Conservation (phyloP, 2,329 filamentous ascomycete genomes). For the Rutstroemia sp. region DNA sequence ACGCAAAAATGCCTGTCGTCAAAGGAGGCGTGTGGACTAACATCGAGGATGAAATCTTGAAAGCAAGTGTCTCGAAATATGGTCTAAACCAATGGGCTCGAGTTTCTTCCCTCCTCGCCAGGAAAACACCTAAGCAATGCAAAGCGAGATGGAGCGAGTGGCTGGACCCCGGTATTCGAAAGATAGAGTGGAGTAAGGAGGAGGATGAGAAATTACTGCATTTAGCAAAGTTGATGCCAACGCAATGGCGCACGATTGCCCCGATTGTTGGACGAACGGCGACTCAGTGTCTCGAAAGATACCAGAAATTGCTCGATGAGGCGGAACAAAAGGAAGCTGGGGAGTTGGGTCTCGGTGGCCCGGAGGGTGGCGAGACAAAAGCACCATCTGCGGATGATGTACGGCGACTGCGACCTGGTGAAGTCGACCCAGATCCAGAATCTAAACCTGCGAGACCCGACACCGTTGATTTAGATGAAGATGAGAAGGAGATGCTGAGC, state of each 20-base stretch:
- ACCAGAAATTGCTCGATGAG: conserved; percentile 93
- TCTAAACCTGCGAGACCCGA: conserved; percentile 92
- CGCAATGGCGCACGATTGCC: conserved; percentile 97
- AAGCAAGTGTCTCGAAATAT: conserved; percentile 82
- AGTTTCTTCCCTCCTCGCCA: conserved; percentile 90
- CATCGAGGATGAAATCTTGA: conserved; percentile 91
- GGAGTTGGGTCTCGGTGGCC: conserved; percentile 74
- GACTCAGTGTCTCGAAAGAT: conserved; percentile 93
- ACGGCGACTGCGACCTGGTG: conserved; percentile 77
- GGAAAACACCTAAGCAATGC: conserved; percentile 98
- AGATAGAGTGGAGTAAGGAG: conserved; percentile 98
- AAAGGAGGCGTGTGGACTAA: conserved; percentile 72
- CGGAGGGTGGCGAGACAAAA: conserved; percentile 76
- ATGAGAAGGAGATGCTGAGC: conserved; percentile 99
- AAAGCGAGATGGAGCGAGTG: conserved; percentile 98
- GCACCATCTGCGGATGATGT: conserved; percentile 93
- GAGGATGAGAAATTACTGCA: conserved; percentile 97
- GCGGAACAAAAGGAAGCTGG: conserved; percentile 82
- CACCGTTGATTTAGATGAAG: conserved; percentile 96
- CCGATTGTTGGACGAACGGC: conserved; percentile 94
- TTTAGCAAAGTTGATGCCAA: conserved; percentile 96
- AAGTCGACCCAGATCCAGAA: conserved; percentile 95
- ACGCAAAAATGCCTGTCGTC: conserved; percentile 57
- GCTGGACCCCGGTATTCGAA: conserved; percentile 95
- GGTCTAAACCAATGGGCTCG: conserved; percentile 97